Evolutionary conservation across 106 monocot species (phyloP).

Genomic region (Dendrobium catenatum): DNA sequence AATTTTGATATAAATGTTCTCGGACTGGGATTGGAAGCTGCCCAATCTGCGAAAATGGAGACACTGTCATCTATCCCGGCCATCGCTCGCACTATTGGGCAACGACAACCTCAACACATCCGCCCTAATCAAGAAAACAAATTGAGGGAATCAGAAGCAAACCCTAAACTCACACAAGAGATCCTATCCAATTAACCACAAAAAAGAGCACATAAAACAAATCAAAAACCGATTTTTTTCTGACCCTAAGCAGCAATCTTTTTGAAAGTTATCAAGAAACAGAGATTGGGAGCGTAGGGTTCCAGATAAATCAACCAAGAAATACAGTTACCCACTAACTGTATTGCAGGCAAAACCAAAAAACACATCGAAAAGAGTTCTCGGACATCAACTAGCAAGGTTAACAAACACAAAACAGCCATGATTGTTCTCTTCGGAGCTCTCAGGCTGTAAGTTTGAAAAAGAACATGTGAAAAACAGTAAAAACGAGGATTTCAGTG

Average conservation of each 20-base stretch:
- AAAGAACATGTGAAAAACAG: background rate
- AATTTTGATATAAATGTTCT: slow-evolving; percentile 25
- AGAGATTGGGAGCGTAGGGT: background rate
- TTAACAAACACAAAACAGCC: background rate
- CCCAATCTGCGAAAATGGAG: slow-evolving; percentile 46
- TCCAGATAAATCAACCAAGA: background rate
- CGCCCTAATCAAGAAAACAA: background rate
- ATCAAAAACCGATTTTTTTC: too few relatives aligned
- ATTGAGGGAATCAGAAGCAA: background rate
- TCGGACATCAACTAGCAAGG: background rate
- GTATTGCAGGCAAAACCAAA: background rate
- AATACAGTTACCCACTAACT: background rate
- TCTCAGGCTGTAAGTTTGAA: background rate
- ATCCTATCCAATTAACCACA: background rate
- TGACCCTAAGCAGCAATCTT: background rate
- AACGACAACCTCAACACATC: too few relatives aligned
- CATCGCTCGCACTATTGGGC: slow-evolving; percentile 6
- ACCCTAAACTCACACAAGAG: background rate
- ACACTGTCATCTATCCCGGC: slow-evolving; percentile 32
- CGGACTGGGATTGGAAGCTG: slow-evolving; percentile 44
- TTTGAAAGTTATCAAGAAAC: background rate
- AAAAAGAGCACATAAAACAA: too few relatives aligned
- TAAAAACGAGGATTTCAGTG: background rate
- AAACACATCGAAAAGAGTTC: background rate
- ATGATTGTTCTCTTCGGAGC: background rate